Conservation (phyloP, 75 land plant genomes). For the Selaginella moellendorffii region DNA sequence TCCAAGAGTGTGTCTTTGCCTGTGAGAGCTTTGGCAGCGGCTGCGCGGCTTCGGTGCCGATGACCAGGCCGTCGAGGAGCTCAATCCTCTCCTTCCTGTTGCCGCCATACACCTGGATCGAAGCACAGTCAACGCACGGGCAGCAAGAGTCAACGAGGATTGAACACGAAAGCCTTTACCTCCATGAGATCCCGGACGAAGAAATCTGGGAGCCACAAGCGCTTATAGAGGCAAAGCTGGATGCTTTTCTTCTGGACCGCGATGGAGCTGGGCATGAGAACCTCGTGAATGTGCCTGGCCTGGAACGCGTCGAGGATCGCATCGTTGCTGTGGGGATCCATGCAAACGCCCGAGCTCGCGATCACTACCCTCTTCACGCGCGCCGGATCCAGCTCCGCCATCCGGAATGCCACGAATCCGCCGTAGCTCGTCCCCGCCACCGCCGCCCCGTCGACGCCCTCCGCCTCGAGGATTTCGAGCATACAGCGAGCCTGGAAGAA, state of each 20-base stretch:
- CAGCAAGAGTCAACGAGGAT: neutral
- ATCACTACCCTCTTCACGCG: neutral
- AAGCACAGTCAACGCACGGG: neutral
- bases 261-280: neutral
- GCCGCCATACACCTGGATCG: neutral
- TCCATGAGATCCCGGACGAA: neutral
- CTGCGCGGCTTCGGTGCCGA: neutral
- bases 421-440: neutral
- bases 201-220: neutral
- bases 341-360: slow-evolving; percentile 1
- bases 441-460: neutral
- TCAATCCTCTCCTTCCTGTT: neutral
- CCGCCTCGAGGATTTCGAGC: neutral
- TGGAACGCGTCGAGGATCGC: neutral
- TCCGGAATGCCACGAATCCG: neutral
- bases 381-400: neutral
- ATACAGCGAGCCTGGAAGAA: neutral
- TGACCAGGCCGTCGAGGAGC: neutral
- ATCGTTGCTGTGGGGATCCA: neutral
- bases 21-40: neutral
- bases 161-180: neutral
- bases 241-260: neutral
- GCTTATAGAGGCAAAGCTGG: neutral
- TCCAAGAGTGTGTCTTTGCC: neutral
- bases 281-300: neutral